phyloP scores from a whole-genome alignment of 1,139 yeast species.

The Lodderomyces elongisporus region DNA sequence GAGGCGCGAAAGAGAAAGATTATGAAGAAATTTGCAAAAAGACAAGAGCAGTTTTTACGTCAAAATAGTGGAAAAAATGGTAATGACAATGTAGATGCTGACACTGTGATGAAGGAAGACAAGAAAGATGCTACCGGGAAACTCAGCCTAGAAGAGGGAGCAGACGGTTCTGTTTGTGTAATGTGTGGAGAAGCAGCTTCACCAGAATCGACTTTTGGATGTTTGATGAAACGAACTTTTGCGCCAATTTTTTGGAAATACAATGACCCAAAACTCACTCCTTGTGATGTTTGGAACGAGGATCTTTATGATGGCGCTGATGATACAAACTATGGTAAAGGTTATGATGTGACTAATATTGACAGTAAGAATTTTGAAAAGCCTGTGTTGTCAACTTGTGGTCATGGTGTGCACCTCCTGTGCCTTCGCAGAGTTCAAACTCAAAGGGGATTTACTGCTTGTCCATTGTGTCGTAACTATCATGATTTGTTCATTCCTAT shows the following conservation, averaged over 20 bases:
- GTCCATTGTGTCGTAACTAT: slow-evolving; percentile 63
- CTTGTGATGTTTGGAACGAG: slow-evolving; percentile 24
- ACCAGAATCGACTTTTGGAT: slow-evolving; percentile 44
- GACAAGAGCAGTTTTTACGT: slow-evolving; percentile 34
- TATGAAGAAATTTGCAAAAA: slow-evolving; percentile 39
- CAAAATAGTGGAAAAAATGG: slow-evolving; percentile 29
- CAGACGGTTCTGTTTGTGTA: slow-evolving; percentile 44
- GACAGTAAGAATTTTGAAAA: slow-evolving; percentile 12
- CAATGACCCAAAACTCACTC: slow-evolving; percentile 12
- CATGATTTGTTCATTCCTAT: slow-evolving; percentile 45
- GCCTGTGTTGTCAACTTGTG: slow-evolving; percentile 54
- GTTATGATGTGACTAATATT: slow-evolving; percentile 14
- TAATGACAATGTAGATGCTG: slow-evolving; percentile 21
- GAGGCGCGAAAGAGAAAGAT: slow-evolving; percentile 34
- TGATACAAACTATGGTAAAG: slow-evolving; percentile 22
- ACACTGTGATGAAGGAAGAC: slow-evolving; percentile 13
- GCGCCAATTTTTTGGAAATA: slow-evolving; percentile 45
- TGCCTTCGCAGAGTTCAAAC: too few relatives aligned
- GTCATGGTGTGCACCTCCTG: slow-evolving; percentile 66
- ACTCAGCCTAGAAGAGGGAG: slow-evolving; percentile 7
- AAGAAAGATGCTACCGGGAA: slow-evolving; percentile 10
- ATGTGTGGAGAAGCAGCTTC: slow-evolving; percentile 60
- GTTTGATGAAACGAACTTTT: slow-evolving; percentile 38
- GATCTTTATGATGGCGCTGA: slow-evolving; percentile 11
- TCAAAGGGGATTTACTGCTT: too few relatives aligned